Conservation (phyloP, 306 rosid genomes). For the Boehmeria nivea region DNA sequence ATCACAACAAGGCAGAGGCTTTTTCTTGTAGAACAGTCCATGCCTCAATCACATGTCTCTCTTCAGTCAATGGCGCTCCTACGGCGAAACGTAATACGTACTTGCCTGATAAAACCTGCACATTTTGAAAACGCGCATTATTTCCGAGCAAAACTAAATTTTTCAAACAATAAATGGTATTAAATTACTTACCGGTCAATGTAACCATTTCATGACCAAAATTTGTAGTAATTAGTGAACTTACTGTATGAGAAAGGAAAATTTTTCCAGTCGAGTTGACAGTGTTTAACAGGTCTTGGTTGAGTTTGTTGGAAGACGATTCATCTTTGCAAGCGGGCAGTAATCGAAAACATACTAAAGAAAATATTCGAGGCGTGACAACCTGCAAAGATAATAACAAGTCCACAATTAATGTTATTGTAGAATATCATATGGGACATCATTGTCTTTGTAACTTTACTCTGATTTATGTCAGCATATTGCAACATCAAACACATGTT, state of each 20-base stretch:
- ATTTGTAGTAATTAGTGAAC: conserved; percentile 16
- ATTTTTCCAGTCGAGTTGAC: conserved; percentile 70
- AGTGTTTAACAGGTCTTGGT: conserved; percentile 47
- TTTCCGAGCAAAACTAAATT: neutral
- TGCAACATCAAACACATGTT: too few species aligned
- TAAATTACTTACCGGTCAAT: too few species aligned
- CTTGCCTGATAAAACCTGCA: conserved; percentile 76
- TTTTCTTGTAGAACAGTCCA: conserved; percentile 72
- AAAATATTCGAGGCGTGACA: conserved; percentile 59
- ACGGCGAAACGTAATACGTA: conserved; percentile 66
- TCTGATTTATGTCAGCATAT: neutral
- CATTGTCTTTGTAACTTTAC: too few species aligned
- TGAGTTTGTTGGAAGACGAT: conserved; percentile 52
- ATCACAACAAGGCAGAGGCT: conserved; percentile 48
- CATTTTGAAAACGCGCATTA: neutral
- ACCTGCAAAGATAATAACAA: conserved; percentile 38
- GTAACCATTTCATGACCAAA: too few species aligned
- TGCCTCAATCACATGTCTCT: conserved; percentile 60
- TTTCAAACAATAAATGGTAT: too few species aligned
- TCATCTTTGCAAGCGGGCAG: conserved; percentile 42
- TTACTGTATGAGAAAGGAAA: conserved; percentile 85
- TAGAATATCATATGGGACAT: conserved; percentile 6
- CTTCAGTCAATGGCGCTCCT: conserved; percentile 96
- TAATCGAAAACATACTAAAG: conserved; percentile 83
- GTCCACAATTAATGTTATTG: too few species aligned